Evolutionary conservation across 2,329 filamentous ascomycete genomes (phyloP), one percentile per base, ranked within the genome.

Genomic region (Tetracladium maxilliforme): DNA sequence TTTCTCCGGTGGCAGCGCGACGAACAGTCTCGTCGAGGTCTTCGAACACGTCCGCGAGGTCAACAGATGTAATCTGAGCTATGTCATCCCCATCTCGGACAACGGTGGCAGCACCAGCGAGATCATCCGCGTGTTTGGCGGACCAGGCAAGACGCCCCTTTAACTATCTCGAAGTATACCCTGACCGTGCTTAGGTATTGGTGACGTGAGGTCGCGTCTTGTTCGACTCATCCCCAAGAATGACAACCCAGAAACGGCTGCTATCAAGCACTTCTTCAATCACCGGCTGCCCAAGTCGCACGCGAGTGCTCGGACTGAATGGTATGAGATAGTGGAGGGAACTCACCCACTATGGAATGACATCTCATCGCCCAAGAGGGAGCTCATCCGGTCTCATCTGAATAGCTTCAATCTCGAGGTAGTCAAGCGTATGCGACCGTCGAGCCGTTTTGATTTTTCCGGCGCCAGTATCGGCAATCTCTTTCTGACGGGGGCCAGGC

Each of bases 51-150:
- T 70, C 5, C 49, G 56, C 15, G 51, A 40, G 21, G 40, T 40
- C 30, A 43, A 40, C 23, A 33, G 31, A 4, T 42, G 37, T 31
- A 39, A 35, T 17, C 35, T 46, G 29, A 46, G 40, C 32, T 47
- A 46, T 48, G 72, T 94, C 30, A 92, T 95, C 26, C 87, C 87
- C 18, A 93, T 94, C 45, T 90, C 80, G 36, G 87, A 95, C 53
- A 95, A 95, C 51, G 87, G 87, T 24, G 87, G 87, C 19, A 92
- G 81, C 39, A 92, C 84, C 3, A 92, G 82, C 22, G 87, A 95
- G 55, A 59, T 94, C 41, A 92, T 94, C 36, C 69, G 90, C 18
- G 84, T 95, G 18, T 90, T 95, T 52, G 90, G 87, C 10, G 90
- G 90, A 2, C 87, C 87, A 35, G 87, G 87, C n/a, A n/a, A n/a